Percentiles rank a stretch among this genome's conserved stretches.
These are phyloP conservation scores for Yarrowia yakushimensis DNA, from an alignment of 805 yeast genomes.

Conservation along the genomic window DNA sequence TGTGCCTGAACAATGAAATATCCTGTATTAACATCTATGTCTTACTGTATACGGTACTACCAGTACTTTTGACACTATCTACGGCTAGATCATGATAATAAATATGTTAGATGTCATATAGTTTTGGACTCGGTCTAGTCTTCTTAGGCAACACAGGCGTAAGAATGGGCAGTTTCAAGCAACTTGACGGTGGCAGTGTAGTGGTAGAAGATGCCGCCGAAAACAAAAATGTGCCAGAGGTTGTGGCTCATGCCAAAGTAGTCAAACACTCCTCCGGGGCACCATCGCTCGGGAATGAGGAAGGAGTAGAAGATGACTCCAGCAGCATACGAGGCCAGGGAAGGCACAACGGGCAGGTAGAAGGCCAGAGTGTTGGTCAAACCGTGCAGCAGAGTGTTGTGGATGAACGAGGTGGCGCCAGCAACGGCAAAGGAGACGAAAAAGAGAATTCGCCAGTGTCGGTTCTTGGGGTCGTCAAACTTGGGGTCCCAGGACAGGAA, in stretches of 20 bases:
- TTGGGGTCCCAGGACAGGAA: constrained; percentile 86
- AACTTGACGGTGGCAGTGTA: constrained; percentile 73
- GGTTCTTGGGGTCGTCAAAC: constrained; percentile 83
- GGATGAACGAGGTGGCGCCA: constrained; percentile 65
- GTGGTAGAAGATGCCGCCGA: constrained; percentile 86
- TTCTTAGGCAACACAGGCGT: neutral
- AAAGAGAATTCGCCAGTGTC: constrained; percentile 74
- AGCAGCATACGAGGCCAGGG: constrained; percentile 66
- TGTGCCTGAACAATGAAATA: too few species aligned
- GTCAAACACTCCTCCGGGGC: constrained; percentile 39
- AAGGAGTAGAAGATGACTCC: constrained; percentile 90
- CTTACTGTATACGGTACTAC: neutral
- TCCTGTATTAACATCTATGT: too few species aligned
- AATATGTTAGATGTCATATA: constrained; percentile 10
- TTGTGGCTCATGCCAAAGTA: constrained; percentile 85
- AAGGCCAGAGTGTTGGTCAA: constrained; percentile 48
- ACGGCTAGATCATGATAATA: neutral
- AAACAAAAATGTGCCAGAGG: constrained; percentile 89
- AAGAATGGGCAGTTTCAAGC: constrained; percentile 45
- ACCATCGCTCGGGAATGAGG: constrained; percentile 81
- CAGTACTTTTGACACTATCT: neutral
- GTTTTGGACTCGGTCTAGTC: neutral
- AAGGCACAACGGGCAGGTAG: constrained; percentile 66
- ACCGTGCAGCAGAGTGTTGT: constrained; percentile 56
- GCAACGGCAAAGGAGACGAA: constrained; percentile 73